phyloP scores from a whole-genome alignment of 192 early-diverging fungal species.

The Diversispora epigaea region DNA sequence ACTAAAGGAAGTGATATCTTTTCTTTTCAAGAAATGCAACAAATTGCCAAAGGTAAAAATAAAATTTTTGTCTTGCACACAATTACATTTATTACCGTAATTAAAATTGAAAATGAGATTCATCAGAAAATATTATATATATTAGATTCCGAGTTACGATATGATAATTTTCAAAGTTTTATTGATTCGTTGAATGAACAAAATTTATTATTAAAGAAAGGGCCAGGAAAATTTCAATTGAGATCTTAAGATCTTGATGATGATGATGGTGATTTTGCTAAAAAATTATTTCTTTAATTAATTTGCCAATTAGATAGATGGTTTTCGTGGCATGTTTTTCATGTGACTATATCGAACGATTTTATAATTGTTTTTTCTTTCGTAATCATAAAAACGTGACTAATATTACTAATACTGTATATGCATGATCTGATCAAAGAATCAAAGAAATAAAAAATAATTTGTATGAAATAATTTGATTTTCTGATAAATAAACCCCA shows the following conservation, averaged over 20 bases:
- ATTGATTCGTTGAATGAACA: constrained; percentile 74
- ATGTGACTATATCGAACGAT: too few species aligned
- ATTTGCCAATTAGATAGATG: too few species aligned
- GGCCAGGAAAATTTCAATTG: constrained; percentile 62
- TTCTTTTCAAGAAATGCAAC: constrained; percentile 61
- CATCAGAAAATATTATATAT: constrained; percentile 7
- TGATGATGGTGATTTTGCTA: too few species aligned
- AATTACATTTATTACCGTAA: not conserved
- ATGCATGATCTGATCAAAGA: too few species aligned
- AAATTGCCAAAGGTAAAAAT: constrained; percentile 49
- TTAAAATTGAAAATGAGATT: not conserved
- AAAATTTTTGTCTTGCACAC: not conserved
- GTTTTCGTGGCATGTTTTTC: too few species aligned
- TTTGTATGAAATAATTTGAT: too few species aligned
- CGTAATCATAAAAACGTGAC: too few species aligned
- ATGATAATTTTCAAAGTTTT: constrained; percentile 62
- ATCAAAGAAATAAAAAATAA: too few species aligned
- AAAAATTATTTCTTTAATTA: too few species aligned
- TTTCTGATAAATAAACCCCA: too few species aligned
- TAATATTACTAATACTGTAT: too few species aligned
- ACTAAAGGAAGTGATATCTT: constrained; percentile 68
- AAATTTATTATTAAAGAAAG: constrained; percentile 71
- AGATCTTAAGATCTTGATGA: constrained; percentile 17
- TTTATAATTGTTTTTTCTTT: too few species aligned
- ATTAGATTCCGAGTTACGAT: constrained; percentile 52